phyloP scores from a whole-genome alignment of 176 grass and related monocot genomes.

The Coix lacrymajobi region DNA sequence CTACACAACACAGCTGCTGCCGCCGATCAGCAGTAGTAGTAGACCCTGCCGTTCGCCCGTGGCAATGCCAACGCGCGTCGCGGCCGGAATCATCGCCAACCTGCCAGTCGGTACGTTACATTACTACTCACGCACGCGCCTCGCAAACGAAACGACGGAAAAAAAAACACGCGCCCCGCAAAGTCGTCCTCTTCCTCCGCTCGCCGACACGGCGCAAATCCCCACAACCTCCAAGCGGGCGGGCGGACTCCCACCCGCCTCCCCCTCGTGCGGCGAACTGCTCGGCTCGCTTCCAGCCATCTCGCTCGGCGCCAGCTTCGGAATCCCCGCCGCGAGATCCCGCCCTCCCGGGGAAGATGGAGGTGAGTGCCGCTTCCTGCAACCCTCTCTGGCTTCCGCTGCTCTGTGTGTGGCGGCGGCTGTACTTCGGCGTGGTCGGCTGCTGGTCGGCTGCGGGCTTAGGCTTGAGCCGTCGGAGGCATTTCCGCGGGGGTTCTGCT shows the following conservation, averaged over 20 bases:
- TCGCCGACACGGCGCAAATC: conserved; percentile 39
- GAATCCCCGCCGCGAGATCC: conserved; percentile 16
- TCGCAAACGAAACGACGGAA: neutral
- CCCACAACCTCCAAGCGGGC: neutral
- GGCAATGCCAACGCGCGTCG: neutral
- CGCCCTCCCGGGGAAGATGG: conserved; percentile 20
- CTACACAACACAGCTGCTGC: neutral
- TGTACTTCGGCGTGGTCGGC: neutral
- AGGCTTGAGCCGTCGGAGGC: neutral
- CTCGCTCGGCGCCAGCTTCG: neutral
- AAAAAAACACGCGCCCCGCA: neutral
- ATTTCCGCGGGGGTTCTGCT: neutral
- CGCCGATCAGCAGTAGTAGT: neutral
- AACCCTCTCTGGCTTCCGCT: neutral
- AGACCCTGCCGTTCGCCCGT: neutral
- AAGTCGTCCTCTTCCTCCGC: conserved; percentile 16
- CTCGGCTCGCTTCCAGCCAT: neutral
- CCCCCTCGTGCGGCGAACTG: neutral
- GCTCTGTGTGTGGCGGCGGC: neutral
- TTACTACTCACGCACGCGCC: neutral
- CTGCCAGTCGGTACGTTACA: conserved; percentile 27
- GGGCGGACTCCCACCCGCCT: neutral
- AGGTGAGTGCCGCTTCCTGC: conserved; percentile 25
- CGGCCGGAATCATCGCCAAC: conserved; percentile 17
- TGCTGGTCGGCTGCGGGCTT: neutral